Evolutionary conservation across 2,329 filamentous ascomycete species (phyloP).

Genomic region (Beauveria varroae): DNA sequence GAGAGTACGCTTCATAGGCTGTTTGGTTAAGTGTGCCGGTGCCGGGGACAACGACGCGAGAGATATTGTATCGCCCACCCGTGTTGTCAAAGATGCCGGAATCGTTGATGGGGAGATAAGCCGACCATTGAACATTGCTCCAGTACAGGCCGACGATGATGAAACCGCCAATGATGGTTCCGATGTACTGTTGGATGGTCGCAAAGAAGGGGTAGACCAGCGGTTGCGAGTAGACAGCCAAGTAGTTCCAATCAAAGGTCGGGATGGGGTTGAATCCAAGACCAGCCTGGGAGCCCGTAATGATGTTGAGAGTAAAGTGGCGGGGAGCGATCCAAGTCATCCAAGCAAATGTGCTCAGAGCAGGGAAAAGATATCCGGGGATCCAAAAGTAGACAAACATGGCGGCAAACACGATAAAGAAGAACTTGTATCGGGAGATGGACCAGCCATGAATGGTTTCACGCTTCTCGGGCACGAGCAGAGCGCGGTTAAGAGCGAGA

Average conservation of each 20-base stretch:
- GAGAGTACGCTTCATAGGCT: slow-evolving; percentile 27
- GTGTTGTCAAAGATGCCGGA: slow-evolving; percentile 38
- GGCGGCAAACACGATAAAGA: slow-evolving; percentile 26
- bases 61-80: slow-evolving; percentile 32
- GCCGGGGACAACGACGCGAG: slow-evolving; percentile 31
- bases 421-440: slow-evolving; percentile 33
- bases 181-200: slow-evolving; percentile 6
- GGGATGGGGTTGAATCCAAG: slow-evolving; percentile 10
- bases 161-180: slow-evolving; percentile 2
- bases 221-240: slow-evolving; percentile 1
- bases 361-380: slow-evolving; percentile 34
- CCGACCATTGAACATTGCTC: slow-evolving; percentile 34
- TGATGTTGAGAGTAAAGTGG: slow-evolving; percentile 29
- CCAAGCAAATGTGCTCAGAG: slow-evolving; percentile 36
- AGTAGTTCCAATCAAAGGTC: slow-evolving; percentile 16
- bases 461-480: slow-evolving; percentile 24
- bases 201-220: slow-evolving; percentile 10
- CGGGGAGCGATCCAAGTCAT: slow-evolving; percentile 38
- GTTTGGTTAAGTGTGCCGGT: slow-evolving; percentile 16
- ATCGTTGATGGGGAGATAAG: slow-evolving; percentile 41
- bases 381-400: slow-evolving; percentile 40
- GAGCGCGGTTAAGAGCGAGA: slow-evolving; percentile 6
- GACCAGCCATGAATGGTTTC: slow-evolving; percentile 34
- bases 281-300: slow-evolving; percentile 3
- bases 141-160: slow-evolving; percentile 6